Percentiles rank a stretch among this genome's conserved stretches.
These are phyloP conservation scores for Xylariaceae sp. DNA, from an alignment of 2,329 filamentous ascomycete species.

Conservation along the genomic window DNA sequence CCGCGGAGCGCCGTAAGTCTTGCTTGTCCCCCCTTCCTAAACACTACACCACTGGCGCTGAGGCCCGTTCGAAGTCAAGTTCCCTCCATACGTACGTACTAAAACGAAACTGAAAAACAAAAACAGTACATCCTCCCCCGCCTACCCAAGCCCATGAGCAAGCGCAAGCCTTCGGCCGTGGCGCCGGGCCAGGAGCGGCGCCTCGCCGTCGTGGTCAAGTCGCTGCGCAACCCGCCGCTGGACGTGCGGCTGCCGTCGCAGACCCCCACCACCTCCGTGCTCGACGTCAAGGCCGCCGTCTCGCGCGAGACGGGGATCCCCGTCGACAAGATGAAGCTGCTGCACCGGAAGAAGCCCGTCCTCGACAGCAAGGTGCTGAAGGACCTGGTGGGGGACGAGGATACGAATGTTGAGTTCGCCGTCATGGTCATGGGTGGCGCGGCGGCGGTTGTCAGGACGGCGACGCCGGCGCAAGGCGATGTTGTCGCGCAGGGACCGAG, in stretches of 20 bases:
- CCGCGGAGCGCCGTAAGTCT: slow-evolving; percentile 72
- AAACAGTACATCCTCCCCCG: slow-evolving; percentile 73
- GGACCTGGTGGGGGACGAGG: slow-evolving; percentile 64
- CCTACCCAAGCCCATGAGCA: slow-evolving; percentile 61
- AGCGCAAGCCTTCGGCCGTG: slow-evolving; percentile 46
- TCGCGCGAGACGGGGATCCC: slow-evolving; percentile 64
- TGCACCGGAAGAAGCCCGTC: slow-evolving; percentile 86
- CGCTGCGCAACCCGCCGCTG: slow-evolving; percentile 74
- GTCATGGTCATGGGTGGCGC: slow-evolving; percentile 87
- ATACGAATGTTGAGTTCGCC: slow-evolving; percentile 68
- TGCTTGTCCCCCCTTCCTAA: slow-evolving; percentile 15
- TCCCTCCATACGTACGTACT: too few species aligned
- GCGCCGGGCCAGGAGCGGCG: slow-evolving; percentile 57
- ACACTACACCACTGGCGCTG: slow-evolving; percentile 1
- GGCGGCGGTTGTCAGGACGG: slow-evolving; percentile 42
- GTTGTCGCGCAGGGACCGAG: slow-evolving; percentile 56
- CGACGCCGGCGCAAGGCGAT: slow-evolving; percentile 44
- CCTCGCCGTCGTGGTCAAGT: slow-evolving; percentile 67
- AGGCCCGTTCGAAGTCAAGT: too few species aligned
- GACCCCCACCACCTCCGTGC: slow-evolving; percentile 70
- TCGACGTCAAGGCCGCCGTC: slow-evolving; percentile 76
- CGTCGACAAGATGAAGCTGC: slow-evolving; percentile 79
- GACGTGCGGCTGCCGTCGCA: slow-evolving; percentile 68
- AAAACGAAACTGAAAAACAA: too few species aligned
- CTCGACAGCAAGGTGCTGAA: slow-evolving; percentile 75